Conservation (phyloP, 2,329 filamentous ascomycete genomes). For the Paraphaeosphaeria sporulosa region DNA sequence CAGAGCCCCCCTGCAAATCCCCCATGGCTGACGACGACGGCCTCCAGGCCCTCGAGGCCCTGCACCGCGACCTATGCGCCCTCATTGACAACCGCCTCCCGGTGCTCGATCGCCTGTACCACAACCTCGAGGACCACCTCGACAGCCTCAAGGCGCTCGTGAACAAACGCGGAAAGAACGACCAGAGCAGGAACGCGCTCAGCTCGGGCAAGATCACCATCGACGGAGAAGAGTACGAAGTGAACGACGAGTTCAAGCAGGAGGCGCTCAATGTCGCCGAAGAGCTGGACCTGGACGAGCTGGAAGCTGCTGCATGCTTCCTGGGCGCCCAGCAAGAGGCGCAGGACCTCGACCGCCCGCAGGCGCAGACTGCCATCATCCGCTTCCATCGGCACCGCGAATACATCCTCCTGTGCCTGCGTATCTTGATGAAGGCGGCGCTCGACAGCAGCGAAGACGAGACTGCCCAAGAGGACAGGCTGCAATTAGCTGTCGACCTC, state of each 20-base stretch:
- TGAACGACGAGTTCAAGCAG: constrained; percentile 90
- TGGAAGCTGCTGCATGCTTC: constrained; percentile 80
- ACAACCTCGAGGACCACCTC: constrained; percentile 70
- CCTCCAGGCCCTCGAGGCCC: constrained; percentile 79
- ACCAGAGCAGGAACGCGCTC: constrained; percentile 75
- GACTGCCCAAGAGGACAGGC: constrained; percentile 28
- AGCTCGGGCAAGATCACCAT: constrained; percentile 70
- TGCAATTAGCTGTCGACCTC: constrained; percentile 39
- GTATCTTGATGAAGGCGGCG: constrained; percentile 76
- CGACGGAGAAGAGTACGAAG: constrained; percentile 74
- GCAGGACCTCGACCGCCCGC: constrained; percentile 72
- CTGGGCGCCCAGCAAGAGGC: constrained; percentile 76
- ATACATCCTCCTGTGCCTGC: constrained; percentile 82
- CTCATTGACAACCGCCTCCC: constrained; percentile 75
- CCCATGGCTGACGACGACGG: constrained; percentile 76
- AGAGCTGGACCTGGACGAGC: constrained; percentile 87
- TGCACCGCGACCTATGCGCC: constrained; percentile 84
- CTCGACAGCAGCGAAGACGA: constrained; percentile 52
- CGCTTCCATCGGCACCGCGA: constrained; percentile 87
- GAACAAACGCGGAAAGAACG: constrained; percentile 76
- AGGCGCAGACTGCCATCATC: constrained; percentile 81
- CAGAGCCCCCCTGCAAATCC: constrained; percentile 27
- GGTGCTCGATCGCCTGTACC: constrained; percentile 72
- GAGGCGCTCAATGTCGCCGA: constrained; percentile 83
- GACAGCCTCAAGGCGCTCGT: constrained; percentile 75